These are phyloP conservation scores for Leishmania arabica DNA, from an alignment of 208 protist genomes.

Conservation along the genomic window DNA sequence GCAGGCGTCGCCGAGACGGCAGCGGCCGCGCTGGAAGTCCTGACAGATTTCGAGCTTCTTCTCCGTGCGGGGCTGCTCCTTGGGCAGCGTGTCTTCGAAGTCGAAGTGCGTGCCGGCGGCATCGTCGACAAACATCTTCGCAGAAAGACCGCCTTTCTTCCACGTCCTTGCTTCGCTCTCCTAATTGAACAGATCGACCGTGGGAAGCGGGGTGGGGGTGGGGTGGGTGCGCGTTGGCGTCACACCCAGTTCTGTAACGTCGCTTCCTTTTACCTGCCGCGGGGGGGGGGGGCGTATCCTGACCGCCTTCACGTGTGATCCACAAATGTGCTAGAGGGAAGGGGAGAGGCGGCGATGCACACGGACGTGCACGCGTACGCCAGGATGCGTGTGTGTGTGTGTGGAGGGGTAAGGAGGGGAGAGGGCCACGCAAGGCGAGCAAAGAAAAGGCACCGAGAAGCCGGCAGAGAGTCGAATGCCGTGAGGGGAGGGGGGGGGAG, in stretches of 20 bases:
- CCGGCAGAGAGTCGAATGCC: neutral
- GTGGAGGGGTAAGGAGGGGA: neutral
- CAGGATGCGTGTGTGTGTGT: neutral
- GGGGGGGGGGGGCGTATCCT: neutral
- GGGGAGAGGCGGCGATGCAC: neutral
- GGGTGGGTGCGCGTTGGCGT: neutral
- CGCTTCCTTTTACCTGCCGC: neutral
- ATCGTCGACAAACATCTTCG: constrained; percentile 71
- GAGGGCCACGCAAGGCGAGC: neutral
- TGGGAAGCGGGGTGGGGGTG: neutral
- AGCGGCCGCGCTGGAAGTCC: constrained; percentile 95
- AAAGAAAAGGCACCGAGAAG: neutral
- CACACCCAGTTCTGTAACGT: neutral
- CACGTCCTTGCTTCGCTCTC: neutral
- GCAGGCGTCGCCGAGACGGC: constrained; percentile 92
- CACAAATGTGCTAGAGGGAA: neutral
- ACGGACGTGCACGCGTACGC: neutral
- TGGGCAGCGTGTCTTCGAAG: constrained; percentile 79
- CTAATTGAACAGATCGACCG: neutral
- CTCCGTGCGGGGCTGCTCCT: constrained; percentile 72
- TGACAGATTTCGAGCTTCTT: constrained; percentile 91
- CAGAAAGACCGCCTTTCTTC: neutral
- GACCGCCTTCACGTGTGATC: neutral
- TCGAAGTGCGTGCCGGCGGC: constrained; percentile 59
- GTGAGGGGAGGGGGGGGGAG: neutral